These are phyloP conservation scores for Lachnellula suecica DNA, from an alignment of 2,329 filamentous ascomycete species.

Conservation along the genomic window DNA sequence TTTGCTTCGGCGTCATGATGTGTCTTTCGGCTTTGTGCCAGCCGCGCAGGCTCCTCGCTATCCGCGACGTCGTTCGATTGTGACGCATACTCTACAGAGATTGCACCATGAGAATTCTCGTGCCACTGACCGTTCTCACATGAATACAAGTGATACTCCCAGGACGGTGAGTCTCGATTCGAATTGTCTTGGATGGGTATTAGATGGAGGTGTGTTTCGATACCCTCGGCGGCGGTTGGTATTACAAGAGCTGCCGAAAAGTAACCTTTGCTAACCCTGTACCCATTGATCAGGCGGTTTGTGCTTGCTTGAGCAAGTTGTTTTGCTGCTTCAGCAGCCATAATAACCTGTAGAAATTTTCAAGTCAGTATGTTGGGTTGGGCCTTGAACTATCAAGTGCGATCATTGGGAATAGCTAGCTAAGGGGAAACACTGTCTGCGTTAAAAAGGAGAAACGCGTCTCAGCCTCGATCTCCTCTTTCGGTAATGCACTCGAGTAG, in stretches of 20 bases:
- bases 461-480: too few relatives aligned
- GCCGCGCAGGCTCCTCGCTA: not conserved
- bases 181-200: not conserved
- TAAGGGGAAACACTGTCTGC: too few relatives aligned
- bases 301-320: not conserved
- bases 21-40: not conserved
- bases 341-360: too few relatives aligned
- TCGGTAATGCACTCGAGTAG: too few relatives aligned
- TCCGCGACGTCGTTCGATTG: not conserved
- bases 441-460: too few relatives aligned
- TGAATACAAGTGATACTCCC: not conserved
- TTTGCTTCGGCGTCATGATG: not conserved
- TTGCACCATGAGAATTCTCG: constrained; percentile 34
- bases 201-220: constrained; percentile 15
- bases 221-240: constrained; percentile 21
- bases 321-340: constrained; percentile 1
- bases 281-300: not conserved
- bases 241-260: constrained; percentile 46
- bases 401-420: too few relatives aligned
- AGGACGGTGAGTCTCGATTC: not conserved
- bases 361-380: too few relatives aligned
- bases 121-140: constrained; percentile 24
- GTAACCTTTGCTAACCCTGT: constrained; percentile 38
- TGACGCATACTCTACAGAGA: constrained; percentile 25
- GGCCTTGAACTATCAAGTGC: too few relatives aligned